Evolutionary conservation across 805 yeast species (phyloP).

Genomic region (Henningerozyma blattae): DNA sequence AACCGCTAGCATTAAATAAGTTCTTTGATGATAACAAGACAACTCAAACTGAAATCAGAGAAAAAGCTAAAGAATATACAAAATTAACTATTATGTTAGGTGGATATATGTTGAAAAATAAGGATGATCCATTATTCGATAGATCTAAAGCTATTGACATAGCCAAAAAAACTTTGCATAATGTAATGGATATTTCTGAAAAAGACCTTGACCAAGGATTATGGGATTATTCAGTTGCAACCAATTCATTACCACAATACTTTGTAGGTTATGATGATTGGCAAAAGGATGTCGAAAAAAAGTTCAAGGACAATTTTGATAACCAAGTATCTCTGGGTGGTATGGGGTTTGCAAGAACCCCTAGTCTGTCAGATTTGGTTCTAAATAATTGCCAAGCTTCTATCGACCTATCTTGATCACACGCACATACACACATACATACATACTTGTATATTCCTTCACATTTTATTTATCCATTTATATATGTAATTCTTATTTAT

Average conservation of each 20-base stretch:
- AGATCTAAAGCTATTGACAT: conserved; percentile 15
- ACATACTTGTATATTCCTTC: too few relatives aligned
- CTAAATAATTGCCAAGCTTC: conserved; percentile 52
- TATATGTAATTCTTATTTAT: too few relatives aligned
- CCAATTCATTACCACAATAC: conserved; percentile 69
- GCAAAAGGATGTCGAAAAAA: conserved; percentile 25
- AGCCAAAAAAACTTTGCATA: conserved; percentile 29
- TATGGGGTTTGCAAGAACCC: conserved; percentile 65
- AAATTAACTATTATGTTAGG: conserved; percentile 87
- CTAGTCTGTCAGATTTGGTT: conserved; percentile 86
- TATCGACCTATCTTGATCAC: conserved; percentile 4
- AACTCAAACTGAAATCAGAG: conserved; percentile 9
- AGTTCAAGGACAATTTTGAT: conserved; percentile 25
- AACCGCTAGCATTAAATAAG: conserved; percentile 12
- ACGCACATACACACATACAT: too few relatives aligned
- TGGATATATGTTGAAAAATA: conserved; percentile 38
- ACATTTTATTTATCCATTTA: too few relatives aligned
- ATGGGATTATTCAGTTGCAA: conserved; percentile 32
- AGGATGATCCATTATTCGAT: conserved; percentile 20
- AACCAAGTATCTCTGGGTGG: conserved; percentile 55
- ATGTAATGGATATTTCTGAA: conserved; percentile 28
- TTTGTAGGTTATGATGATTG: conserved; percentile 52
- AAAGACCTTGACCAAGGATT: conserved; percentile 17
- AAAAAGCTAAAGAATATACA: conserved; percentile 31
- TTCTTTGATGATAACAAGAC: too few relatives aligned